Conservation (phyloP, 805 yeast genomes). For the Pichia californica region DNA sequence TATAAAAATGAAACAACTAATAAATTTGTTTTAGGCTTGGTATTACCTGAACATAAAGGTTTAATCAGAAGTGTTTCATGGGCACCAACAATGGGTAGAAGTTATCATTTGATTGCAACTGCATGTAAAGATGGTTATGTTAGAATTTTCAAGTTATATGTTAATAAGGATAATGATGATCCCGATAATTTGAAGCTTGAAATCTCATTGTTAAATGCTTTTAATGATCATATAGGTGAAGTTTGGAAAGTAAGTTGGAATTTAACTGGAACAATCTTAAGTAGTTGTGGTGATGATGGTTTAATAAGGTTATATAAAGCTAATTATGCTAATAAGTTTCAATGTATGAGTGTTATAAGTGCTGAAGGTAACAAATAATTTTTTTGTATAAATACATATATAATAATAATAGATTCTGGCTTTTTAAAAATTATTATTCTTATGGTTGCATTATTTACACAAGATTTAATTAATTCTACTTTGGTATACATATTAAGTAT, state of each 20-base stretch:
- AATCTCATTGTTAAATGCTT: constrained; percentile 23
- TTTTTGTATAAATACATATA: too few relatives aligned
- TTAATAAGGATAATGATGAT: constrained; percentile 22
- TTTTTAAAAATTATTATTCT: neutral
- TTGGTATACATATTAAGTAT: too few relatives aligned
- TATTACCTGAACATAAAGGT: constrained; percentile 79
- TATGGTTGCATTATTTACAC: neutral
- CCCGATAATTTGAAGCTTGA: constrained; percentile 15
- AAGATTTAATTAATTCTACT: too few relatives aligned
- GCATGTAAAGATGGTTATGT: constrained; percentile 94
- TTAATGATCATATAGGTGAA: constrained; percentile 35
- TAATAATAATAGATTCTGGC: too few relatives aligned
- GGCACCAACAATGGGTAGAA: constrained; percentile 96
- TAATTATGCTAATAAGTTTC: constrained; percentile 76
- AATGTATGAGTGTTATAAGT: constrained; percentile 80
- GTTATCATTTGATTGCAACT: constrained; percentile 83
- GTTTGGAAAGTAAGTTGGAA: constrained; percentile 98
- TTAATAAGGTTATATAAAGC: constrained; percentile 88
- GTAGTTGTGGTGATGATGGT: constrained; percentile 96
- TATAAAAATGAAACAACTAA: constrained; percentile 38
- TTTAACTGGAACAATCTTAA: constrained; percentile 82
- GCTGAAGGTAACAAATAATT: constrained; percentile 34
- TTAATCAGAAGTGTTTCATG: constrained; percentile 83
- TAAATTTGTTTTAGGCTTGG: constrained; percentile 50
- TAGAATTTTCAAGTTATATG: constrained; percentile 71